Evolutionary conservation across 2,329 filamentous ascomycete species (phyloP).

Genomic region (Monosporascus sp.): DNA sequence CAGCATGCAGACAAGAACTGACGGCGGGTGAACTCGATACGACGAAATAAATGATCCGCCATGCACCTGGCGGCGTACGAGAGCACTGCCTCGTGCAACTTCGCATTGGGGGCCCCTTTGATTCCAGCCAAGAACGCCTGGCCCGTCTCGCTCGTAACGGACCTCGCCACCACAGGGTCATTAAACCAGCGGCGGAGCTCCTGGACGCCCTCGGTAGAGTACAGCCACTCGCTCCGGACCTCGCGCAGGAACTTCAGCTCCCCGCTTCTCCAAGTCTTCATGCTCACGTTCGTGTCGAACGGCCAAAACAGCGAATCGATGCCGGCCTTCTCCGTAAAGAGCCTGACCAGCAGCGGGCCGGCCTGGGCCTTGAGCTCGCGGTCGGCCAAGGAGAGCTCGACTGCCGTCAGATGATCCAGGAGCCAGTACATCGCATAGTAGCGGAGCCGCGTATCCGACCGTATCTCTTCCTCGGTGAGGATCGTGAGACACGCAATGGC

Average conservation of each 20-base stretch:
- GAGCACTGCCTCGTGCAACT: slow-evolving; percentile 17
- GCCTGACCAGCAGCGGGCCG: slow-evolving; percentile 21
- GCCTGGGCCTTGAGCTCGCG: slow-evolving; percentile 22
- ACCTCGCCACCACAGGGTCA: slow-evolving; percentile 21
- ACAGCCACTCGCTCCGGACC: slow-evolving; percentile 22
- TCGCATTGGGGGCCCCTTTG: slow-evolving; percentile 10
- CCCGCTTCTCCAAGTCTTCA: slow-evolving; percentile 20
- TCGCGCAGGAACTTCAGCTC: slow-evolving; percentile 16
- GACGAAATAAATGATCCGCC: slow-evolving; percentile 22
- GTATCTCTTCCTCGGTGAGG: slow-evolving; percentile 19
- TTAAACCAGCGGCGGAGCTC: slow-evolving; percentile 21
- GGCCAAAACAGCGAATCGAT: slow-evolving; percentile 26
- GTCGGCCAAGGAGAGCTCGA: slow-evolving; percentile 22
- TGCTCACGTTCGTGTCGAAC: slow-evolving; percentile 16
- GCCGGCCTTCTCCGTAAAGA: slow-evolving; percentile 21
- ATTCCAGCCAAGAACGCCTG: slow-evolving; percentile 13
- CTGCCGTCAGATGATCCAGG: slow-evolving; percentile 20
- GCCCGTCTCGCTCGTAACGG: slow-evolving; percentile 11
- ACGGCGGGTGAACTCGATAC: slow-evolving; percentile 21
- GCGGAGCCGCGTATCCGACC: slow-evolving; percentile 12
- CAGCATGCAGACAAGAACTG: slow-evolving; percentile 20
- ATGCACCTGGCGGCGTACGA: slow-evolving; percentile 18
- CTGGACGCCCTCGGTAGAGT: slow-evolving; percentile 17
- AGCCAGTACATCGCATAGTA: slow-evolving; percentile 23
- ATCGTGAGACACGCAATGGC: slow-evolving; percentile 21